Conservation (phyloP, 257 asterid genomes). For the Solanum sparsipilum region DNA sequence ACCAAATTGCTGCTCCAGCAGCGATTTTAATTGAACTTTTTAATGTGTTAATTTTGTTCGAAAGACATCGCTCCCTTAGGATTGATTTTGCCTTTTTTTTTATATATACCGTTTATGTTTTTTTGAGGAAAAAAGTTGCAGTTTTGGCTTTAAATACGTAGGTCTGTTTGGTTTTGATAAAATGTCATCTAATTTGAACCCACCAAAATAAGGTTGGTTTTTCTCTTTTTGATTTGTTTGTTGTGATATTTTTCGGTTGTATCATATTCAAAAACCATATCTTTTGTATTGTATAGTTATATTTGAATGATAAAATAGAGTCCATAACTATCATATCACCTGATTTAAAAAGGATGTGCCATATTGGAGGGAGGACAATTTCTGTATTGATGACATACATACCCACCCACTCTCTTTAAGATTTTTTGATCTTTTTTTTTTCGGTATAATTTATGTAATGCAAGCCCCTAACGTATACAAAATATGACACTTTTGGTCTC, state of each 20-base stretch:
- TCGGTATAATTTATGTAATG: too few relatives aligned
- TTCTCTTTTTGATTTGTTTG: not conserved
- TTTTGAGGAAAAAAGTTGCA: too few relatives aligned
- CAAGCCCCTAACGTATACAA: not conserved
- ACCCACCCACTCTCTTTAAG: not conserved
- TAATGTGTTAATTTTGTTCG: too few relatives aligned
- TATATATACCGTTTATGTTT: too few relatives aligned
- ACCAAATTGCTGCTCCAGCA: too few relatives aligned
- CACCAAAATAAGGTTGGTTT: not conserved
- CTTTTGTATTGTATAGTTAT: not conserved
- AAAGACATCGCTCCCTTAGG: too few relatives aligned
- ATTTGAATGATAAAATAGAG: not conserved
- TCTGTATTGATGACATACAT: not conserved
- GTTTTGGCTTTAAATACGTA: not conserved
- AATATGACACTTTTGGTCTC: not conserved
- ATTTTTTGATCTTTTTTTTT: too few relatives aligned
- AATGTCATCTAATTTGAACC: not conserved
- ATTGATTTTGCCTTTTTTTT: too few relatives aligned
- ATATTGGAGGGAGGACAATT: not conserved
- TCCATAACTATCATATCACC: not conserved
- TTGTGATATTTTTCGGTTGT: not conserved
- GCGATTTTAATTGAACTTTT: too few relatives aligned
- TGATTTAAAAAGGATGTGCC: not conserved
- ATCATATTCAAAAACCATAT: not conserved
- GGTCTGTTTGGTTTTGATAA: not conserved